Evolutionary conservation across 2,329 filamentous ascomycete species (phyloP), one percentile per base, ranked within the genome.

Genomic region (Tolypocladium inflatum): DNA sequence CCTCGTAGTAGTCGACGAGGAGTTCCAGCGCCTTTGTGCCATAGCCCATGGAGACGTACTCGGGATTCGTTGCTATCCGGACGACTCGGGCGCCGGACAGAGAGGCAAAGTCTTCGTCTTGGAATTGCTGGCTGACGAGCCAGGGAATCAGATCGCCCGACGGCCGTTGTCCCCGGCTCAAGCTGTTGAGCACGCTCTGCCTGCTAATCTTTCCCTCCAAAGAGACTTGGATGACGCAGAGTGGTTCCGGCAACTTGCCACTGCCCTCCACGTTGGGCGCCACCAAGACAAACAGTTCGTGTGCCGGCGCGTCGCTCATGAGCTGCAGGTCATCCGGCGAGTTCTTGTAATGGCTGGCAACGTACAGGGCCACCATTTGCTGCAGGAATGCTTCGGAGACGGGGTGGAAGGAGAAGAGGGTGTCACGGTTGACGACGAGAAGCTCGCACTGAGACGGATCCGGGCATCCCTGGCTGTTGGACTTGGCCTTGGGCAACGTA

Each of bases 331-430:
- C 94, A 67, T 99, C 96, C 0, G 94, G 94, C 0, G 92, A 91
- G 74, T 99, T 99, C 74, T 97, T 97, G 80, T 99, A 97, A 73
- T 96, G 91, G 56, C 91, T 96, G 35, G 94, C 91, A 35, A 99
- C 95, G 66, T 97, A 99, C 2, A 99, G 82, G 1, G 92, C 91
- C 74, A 99, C 93, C 91, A 99, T 97, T 67, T 96, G 91, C 71
- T 99, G 94, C 57, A 99, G 76, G 75, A 99, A 97, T 69, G 92
- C 94, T 72, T 99, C 94, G 2, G 94, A 95, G 23, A 97, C 91
- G 3, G 92, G 91, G 67, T 99, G 94, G 78, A 95, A 99, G 15
- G 93, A 97, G 77, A 99, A 99, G 17, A 99, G 83, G 10, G 93
- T 97, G 74, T 99, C 94, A 58, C 94, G 88, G 76, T 97, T 99